phyloP scores from a whole-genome alignment of 768 basidiomycete genomes.

The Mycena rebaudengoi region DNA sequence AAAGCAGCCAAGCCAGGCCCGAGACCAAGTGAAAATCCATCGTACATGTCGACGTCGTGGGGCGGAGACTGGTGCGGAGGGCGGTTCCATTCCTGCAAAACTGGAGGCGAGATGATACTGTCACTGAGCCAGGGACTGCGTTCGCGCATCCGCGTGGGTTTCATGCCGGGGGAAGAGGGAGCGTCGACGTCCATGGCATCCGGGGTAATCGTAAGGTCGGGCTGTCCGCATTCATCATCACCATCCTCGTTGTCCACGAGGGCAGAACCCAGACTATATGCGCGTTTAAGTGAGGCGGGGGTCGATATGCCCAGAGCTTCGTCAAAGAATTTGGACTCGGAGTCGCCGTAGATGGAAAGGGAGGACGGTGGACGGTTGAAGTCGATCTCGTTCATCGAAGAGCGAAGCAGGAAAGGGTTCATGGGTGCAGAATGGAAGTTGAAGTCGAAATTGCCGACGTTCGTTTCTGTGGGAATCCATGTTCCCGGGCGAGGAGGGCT shows the following conservation, averaged over 20 bases:
- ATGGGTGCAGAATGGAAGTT: conserved; percentile 15
- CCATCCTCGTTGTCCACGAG: conserved; percentile 13
- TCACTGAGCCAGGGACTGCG: conserved; percentile 35
- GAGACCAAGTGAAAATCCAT: conserved; percentile 12
- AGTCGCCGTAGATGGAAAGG: conserved; percentile 32
- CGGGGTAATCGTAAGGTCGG: conserved; percentile 15
- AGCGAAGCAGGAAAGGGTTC: conserved; percentile 18
- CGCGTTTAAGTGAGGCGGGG: conserved; percentile 3
- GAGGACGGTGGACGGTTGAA: conserved; percentile 34
- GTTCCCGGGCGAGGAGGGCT: conserved; percentile 19
- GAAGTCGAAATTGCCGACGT: conserved; percentile 9
- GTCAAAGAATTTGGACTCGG: conserved; percentile 20
- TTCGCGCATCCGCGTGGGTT: conserved; percentile 15
- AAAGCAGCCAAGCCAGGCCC: neutral
- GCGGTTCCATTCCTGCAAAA: conserved; percentile 27
- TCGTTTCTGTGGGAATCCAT: conserved; percentile 15
- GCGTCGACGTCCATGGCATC: conserved; percentile 22
- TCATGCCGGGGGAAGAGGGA: conserved; percentile 1
- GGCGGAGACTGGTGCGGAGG: conserved; percentile 10
- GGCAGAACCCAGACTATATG: conserved; percentile 13
- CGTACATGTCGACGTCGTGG: conserved; percentile 33
- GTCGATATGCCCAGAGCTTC: conserved; percentile 22
- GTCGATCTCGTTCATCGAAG: conserved; percentile 23
- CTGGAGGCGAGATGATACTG: conserved; percentile 34
- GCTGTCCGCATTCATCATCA: conserved; percentile 9